These are phyloP conservation scores for Gossypium trilobum DNA, from an alignment of 441 rosid genomes.

Conservation along the genomic window DNA sequence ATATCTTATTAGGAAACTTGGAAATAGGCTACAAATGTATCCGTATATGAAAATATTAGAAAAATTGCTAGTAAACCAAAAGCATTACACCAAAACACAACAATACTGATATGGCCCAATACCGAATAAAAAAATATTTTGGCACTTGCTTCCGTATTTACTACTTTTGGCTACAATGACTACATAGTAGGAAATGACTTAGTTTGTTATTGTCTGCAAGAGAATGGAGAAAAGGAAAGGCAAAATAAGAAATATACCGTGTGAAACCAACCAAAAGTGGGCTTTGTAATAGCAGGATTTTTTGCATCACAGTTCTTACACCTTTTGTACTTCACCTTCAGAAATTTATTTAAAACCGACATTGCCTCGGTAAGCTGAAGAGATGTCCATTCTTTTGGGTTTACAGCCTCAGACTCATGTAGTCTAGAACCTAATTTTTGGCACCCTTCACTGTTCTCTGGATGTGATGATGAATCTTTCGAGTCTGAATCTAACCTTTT, in stretches of 20 bases:
- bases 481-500: constrained; percentile 39
- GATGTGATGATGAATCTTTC: constrained; percentile 22
- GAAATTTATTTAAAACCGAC: constrained; percentile 42
- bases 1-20: not conserved
- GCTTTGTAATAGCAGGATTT: constrained; percentile 51
- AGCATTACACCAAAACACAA: not conserved
- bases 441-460: constrained; percentile 36
- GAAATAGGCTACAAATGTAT: not conserved
- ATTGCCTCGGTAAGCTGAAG: constrained; percentile 73
- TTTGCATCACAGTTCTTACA: constrained; percentile 44
- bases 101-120: not conserved
- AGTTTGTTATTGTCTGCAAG: not conserved
- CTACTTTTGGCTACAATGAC: not conserved
- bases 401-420: constrained; percentile 23
- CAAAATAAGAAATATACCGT: constrained; percentile 39
- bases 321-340: constrained; percentile 35
- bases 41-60: not conserved
- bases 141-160: not conserved
- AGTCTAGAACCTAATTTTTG: constrained; percentile 31
- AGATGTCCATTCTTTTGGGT: constrained; percentile 64
- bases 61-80: not conserved
- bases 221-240: constrained; percentile 1
- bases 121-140: not conserved
- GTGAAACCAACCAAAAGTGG: constrained; percentile 77
- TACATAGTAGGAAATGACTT: not conserved